Conservation (phyloP, 495 filamentous ascomycete genomes). For the Penicillium pancosmium region DNA sequence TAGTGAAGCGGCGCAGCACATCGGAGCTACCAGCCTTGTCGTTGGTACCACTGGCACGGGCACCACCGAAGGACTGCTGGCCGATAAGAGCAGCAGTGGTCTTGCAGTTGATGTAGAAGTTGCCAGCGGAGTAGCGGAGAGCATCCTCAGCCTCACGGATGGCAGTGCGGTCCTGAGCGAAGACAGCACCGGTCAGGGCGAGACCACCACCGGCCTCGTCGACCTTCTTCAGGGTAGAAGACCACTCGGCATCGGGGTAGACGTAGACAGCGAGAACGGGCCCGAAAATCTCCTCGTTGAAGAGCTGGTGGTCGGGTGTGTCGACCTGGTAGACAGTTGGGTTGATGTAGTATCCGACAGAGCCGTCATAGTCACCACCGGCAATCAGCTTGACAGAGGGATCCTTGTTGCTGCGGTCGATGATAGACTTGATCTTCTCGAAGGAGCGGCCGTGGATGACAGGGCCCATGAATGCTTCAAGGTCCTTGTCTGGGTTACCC, state of each 20-base stretch:
- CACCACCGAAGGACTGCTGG: constrained; percentile 81
- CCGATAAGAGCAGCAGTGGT: constrained; percentile 80
- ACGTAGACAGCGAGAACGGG: constrained; percentile 71
- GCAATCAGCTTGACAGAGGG: constrained; percentile 61
- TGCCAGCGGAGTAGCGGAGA: constrained; percentile 76
- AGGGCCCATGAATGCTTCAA: constrained; percentile 71
- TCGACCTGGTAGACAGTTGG: constrained; percentile 71
- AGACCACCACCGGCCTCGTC: constrained; percentile 66
- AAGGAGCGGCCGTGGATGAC: constrained; percentile 76
- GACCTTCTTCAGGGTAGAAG: constrained; percentile 54
- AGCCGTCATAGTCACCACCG: constrained; percentile 71
- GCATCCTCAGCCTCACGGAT: constrained; percentile 72
- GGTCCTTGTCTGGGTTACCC: constrained; percentile 61
- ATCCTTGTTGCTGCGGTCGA: constrained; percentile 70
- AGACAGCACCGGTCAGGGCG: constrained; percentile 77
- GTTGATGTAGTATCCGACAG: constrained; percentile 69
- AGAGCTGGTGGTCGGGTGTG: constrained; percentile 63
- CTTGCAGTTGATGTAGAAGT: constrained; percentile 90
- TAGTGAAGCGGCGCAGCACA: constrained; percentile 69
- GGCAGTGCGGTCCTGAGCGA: constrained; percentile 67
- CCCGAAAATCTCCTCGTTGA: constrained; percentile 77
- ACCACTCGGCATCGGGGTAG: constrained; percentile 66
- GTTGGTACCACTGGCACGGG: constrained; percentile 75
- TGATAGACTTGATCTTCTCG: constrained; percentile 66
- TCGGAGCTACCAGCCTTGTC: constrained; percentile 78